phyloP scores from a whole-genome alignment of 805 yeast genomes.

The Metschnikowia baotianmanensis region DNA sequence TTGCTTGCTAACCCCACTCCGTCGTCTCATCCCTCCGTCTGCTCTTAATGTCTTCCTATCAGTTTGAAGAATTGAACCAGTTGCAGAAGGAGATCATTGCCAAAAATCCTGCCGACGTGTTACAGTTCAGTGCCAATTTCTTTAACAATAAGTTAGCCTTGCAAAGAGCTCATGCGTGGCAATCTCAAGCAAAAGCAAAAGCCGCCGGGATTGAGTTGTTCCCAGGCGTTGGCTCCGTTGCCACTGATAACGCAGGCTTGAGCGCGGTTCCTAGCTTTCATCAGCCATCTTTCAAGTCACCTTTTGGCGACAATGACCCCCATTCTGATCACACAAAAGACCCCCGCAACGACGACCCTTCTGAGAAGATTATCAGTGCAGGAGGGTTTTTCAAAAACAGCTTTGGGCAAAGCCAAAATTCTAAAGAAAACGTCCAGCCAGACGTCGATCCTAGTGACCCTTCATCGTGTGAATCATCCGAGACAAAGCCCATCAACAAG shows the following conservation, averaged over 20 bases:
- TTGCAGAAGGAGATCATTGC: slow-evolving; percentile 54
- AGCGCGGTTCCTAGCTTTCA: slow-evolving; percentile 26
- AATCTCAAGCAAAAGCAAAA: slow-evolving; percentile 47
- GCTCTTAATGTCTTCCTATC: slow-evolving; percentile 19
- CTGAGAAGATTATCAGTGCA: slow-evolving; percentile 6
- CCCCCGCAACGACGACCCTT: slow-evolving; percentile 19
- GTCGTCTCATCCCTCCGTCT: no score
- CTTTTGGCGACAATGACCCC: slow-evolving; percentile 65
- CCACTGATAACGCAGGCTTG: slow-evolving; percentile 30
- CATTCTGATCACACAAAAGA: slow-evolving; percentile 47
- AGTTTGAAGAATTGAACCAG: slow-evolving; percentile 53
- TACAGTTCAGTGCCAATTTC: slow-evolving; percentile 75
- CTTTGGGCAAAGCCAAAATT: slow-evolving; percentile 19
- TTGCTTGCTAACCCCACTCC: slow-evolving; percentile 10
- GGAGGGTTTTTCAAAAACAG: slow-evolving; percentile 28
- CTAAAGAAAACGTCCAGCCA: slow-evolving; percentile 12
- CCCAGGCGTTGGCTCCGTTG: slow-evolving; percentile 36
- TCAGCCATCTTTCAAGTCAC: slow-evolving; percentile 55
- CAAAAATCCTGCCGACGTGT: slow-evolving; percentile 61
- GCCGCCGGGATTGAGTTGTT: slow-evolving; percentile 50
- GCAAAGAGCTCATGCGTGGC: slow-evolving; percentile 54
- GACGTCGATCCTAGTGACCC: slow-evolving; percentile 23
- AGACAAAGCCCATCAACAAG: slow-evolving; percentile 25
- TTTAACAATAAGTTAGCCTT: slow-evolving; percentile 61
- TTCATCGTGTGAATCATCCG: slow-evolving; percentile 10